Evolutionary conservation across 108 stramenopile genomes (phyloP), one percentile per base, ranked within the genome.

Genomic region (Fragilariopsis cylindrus): DNA sequence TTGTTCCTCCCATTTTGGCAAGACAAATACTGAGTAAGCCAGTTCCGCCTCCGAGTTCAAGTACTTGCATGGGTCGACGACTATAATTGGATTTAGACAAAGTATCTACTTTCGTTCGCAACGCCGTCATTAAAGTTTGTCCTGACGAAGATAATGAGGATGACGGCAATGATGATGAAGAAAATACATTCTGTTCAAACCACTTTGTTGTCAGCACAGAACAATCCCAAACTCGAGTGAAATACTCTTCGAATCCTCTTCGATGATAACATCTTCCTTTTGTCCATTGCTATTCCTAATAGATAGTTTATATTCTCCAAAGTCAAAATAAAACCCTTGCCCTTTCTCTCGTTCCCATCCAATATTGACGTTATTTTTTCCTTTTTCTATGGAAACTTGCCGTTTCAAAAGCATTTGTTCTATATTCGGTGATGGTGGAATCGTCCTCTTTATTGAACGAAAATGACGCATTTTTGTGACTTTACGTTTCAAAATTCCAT

Each of bases 221-320:
- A 69, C 75, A 76, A 69, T 76, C 75, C 75, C 75, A 76, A 58
- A 76, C 75, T 42, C 75, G 55, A 30, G 75, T 62, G 75, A 50
- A 48, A 76, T 76, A 49, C 49, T 60, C 30, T 42, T 45, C 5
- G 13, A 3, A 56, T 76, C 75, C 60, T 76, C 75, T 11, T 76
- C 3, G 19, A 76, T 76, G 3, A 76, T 47, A 13, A 76, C 67
- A n/a, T 58, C 53, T 12, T n/a, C 12, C 9, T 69, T 55, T n/a
- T 76, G 12, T 11, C 15, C 52, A 11, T 65, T 76, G 19, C 11
- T 69, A 15, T 12, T 53, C 52, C 15, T 12, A 41, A 69, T 58
- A n/a, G 39, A 12, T 30, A 76, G 53, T 16, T 0, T 15, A 48
- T 76, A 76, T 19, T 68, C 57, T 12, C 57, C 75, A 56, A 76